phyloP scores from a whole-genome alignment of 768 basidiomycete genomes.

The Cystobasidium ongulense region DNA sequence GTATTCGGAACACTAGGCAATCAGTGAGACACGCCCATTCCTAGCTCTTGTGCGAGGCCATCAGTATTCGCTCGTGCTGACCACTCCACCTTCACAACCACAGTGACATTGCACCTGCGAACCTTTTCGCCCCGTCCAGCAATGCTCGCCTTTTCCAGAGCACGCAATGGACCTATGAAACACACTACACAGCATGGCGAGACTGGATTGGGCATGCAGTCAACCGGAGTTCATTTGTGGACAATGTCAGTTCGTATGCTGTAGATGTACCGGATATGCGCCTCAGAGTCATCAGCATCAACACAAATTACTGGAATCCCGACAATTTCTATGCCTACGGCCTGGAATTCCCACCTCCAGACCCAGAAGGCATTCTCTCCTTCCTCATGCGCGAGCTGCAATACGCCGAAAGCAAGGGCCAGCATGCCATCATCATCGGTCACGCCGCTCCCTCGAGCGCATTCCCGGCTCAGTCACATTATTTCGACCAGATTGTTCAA shows the following conservation, averaged over 20 bases:
- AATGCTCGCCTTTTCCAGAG: constrained; percentile 45
- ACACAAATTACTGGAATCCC: constrained; percentile 7
- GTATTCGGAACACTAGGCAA: constrained; percentile 37
- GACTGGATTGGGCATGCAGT: constrained; percentile 51
- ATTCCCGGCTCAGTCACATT: constrained; percentile 52
- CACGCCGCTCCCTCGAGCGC: constrained; percentile 39
- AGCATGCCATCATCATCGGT: constrained; percentile 55
- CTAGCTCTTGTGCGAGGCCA: constrained; percentile 48
- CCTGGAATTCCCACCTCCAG: constrained; percentile 50
- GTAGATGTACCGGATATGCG: constrained; percentile 50
- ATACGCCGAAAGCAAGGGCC: constrained; percentile 55
- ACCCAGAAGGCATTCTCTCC: constrained; percentile 57
- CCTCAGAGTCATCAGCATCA: constrained; percentile 53
- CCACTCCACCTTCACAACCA: neutral
- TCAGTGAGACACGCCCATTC: constrained; percentile 40
- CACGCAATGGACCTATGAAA: constrained; percentile 54
- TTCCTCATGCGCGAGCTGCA: constrained; percentile 56
- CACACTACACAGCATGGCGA: constrained; percentile 41
- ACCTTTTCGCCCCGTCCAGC: constrained; percentile 53
- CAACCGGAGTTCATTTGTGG: constrained; percentile 48
- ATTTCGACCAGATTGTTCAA: constrained; percentile 58
- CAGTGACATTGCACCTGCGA: constrained; percentile 57
- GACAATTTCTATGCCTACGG: constrained; percentile 59
- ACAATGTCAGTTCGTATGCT: constrained; percentile 56
- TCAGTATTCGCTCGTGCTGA: constrained; percentile 40